Evolutionary conservation across 148 eudicot species (phyloP).

Genomic region (Fagopyrum tataricum): DNA sequence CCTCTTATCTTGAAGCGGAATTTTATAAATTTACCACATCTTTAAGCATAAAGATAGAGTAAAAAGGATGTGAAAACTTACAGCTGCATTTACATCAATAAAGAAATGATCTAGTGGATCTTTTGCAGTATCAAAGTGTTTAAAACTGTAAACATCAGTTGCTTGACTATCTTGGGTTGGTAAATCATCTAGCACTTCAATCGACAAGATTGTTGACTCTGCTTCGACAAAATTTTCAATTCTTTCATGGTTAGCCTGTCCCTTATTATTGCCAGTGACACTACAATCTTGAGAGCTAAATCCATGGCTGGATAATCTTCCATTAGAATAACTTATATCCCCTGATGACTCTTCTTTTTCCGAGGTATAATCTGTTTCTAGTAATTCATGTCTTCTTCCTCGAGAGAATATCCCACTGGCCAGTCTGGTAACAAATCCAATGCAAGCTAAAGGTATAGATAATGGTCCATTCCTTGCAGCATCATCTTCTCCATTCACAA

Average conservation of each 20-base stretch:
- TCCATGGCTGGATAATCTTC: constrained; percentile 25
- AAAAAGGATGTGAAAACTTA: constrained; percentile 16
- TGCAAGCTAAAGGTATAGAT: constrained; percentile 68
- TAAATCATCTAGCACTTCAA: constrained; percentile 29
- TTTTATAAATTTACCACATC: not conserved
- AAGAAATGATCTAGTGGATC: constrained; percentile 82
- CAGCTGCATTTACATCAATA: constrained; percentile 50
- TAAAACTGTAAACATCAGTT: constrained; percentile 42
- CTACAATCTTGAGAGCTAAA: constrained; percentile 35
- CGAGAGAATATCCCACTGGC: constrained; percentile 84
- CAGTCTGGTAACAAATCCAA: constrained; percentile 67
- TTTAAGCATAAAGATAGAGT: not conserved
- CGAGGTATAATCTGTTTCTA: constrained; percentile 23
- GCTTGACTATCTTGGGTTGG: constrained; percentile 24
- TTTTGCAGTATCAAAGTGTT: constrained; percentile 80
- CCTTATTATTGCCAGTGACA: constrained; percentile 27
- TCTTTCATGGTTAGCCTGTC: constrained; percentile 18
- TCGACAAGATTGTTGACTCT: constrained; percentile 25
- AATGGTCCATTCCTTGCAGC: constrained; percentile 61
- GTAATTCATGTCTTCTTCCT: constrained; percentile 36
- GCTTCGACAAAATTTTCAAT: constrained; percentile 25
- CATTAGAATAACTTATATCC: constrained; percentile 19
- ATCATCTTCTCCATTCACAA: constrained; percentile 34
- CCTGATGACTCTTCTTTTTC: constrained; percentile 35
- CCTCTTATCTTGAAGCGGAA: not conserved